Percentiles rank a stretch among this genome's conserved stretches.
These are phyloP conservation scores for Monocercomonoides exilis DNA, from an alignment of 78 protist species.

Conservation along the genomic window DNA sequence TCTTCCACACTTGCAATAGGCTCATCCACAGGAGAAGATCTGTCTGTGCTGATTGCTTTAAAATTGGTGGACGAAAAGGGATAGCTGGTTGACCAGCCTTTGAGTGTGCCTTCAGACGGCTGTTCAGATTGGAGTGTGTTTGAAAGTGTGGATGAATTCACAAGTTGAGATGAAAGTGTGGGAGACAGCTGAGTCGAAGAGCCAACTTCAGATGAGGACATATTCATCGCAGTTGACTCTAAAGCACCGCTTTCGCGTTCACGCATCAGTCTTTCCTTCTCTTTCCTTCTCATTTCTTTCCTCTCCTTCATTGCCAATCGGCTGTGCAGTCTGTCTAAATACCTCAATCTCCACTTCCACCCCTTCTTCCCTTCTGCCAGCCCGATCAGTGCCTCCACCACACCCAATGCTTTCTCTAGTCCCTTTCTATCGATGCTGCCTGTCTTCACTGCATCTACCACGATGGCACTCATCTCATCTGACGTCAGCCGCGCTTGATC, in stretches of 20 bases:
- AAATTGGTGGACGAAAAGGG: too few relatives aligned
- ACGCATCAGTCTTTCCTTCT: not conserved
- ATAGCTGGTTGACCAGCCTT: too few relatives aligned
- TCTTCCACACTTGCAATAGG: too few relatives aligned
- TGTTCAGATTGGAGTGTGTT: not conserved
- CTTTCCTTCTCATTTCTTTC: not conserved
- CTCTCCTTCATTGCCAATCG: not conserved
- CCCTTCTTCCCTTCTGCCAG: not conserved
- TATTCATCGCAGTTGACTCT: not conserved
- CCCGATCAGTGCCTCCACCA: not conserved
- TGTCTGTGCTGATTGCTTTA: too few relatives aligned
- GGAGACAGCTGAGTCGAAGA: not conserved
- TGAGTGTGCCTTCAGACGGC: too few relatives aligned
- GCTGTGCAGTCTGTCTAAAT: not conserved
- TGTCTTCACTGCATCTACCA: not conserved
- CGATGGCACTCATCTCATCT: not conserved
- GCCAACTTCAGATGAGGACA: not conserved
- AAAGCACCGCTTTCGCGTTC: too few relatives aligned
- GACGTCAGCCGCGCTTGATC: not conserved
- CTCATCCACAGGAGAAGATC: too few relatives aligned
- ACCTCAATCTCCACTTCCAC: not conserved
- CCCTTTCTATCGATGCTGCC: not conserved
- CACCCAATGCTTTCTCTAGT: not conserved
- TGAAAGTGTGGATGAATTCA: too few relatives aligned
- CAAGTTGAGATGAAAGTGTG: too few relatives aligned